A percentile compares a stretch with the other conserved stretches of the same genome.
Conservation (phyloP, 169 alveolate genomes). For the Toxoplasma gondii region DNA sequence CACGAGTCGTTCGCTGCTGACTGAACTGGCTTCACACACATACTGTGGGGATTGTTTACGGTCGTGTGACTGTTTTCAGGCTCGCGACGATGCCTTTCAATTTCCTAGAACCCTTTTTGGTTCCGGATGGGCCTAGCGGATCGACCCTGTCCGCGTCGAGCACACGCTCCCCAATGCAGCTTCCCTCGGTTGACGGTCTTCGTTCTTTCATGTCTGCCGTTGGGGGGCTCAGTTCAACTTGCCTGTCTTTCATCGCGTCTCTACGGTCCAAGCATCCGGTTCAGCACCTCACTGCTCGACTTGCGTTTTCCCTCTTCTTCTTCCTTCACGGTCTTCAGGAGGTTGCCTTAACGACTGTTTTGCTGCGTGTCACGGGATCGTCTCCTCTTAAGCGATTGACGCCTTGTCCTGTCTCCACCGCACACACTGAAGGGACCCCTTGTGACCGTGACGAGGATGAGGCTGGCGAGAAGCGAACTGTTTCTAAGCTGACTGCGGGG, state of each 20-base stretch:
- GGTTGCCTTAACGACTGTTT: neutral
- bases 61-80: neutral
- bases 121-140: neutral
- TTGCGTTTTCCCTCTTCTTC: conserved; percentile 11
- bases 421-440: too few species aligned
- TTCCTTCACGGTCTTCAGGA: conserved; percentile 21
- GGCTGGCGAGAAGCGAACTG: too few species aligned
- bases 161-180: neutral
- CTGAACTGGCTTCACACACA: too few species aligned
- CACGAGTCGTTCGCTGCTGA: too few species aligned
- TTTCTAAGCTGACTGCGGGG: too few species aligned
- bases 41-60: too few species aligned
- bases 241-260: conserved; percentile 27
- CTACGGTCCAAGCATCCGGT: neutral
- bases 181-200: neutral
- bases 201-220: neutral
- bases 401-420: too few species aligned
- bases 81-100: neutral
- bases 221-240: neutral
- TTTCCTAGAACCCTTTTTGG: neutral
- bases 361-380: neutral
- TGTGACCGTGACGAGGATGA: too few species aligned
- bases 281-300: neutral
- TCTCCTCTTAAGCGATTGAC: too few species aligned
- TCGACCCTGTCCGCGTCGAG: neutral